Evolutionary conservation across 2,329 filamentous ascomycete species (phyloP), one percentile per base, ranked within the genome.

Genomic region (Pezicula rhizophila): DNA sequence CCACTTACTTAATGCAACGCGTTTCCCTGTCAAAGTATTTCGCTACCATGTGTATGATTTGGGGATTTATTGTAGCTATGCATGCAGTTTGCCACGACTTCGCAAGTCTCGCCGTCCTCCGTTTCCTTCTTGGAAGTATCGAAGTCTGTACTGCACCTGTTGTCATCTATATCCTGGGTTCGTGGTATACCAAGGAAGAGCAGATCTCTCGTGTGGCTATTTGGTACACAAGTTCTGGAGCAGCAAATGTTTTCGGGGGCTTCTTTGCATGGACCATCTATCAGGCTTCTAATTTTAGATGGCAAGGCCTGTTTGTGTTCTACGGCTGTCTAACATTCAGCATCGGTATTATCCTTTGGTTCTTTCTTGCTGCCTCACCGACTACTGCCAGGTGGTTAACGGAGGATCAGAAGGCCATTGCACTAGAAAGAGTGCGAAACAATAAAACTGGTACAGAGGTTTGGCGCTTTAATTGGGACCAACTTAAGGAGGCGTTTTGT

Each of bases 121-220:
- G 83, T 5, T 23, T 23, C 23, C 23, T 23, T 5, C 6, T 37
- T 7, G 80, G 85, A 59, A 77, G 85, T 56, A 70, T 85, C 0
- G 83, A 83, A 25, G 70, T 82, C 1, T 82, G 82, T 46, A 83
- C 87, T 60, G 71, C 79, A 0, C 79, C 81, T 0, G 80, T 85
- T 0, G 85, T 85, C 55, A 77, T 80, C 0, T 69, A 86, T 1
- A 71, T 86, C 55, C 85, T 81, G 2, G 77, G 71, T 5, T 79
- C 84, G 65, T 86, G 82, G 82, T 87, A 85, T 57, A 85, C 84
- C 1, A 82, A 81, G 62, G 72, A 72, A 45, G 82, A 87, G 61
- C 82, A 85, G 65, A 78, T 78, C 2, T 68, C 71, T 1, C 70
- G 83, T 2, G 77, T 76, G 2, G 76, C 74, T 2, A 75, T 85